A percentile compares a stretch with the other conserved stretches of the same genome.
Evolutionary conservation across 495 filamentous ascomycete species (phyloP).

Genomic region (Hypoxylon perforatum): DNA sequence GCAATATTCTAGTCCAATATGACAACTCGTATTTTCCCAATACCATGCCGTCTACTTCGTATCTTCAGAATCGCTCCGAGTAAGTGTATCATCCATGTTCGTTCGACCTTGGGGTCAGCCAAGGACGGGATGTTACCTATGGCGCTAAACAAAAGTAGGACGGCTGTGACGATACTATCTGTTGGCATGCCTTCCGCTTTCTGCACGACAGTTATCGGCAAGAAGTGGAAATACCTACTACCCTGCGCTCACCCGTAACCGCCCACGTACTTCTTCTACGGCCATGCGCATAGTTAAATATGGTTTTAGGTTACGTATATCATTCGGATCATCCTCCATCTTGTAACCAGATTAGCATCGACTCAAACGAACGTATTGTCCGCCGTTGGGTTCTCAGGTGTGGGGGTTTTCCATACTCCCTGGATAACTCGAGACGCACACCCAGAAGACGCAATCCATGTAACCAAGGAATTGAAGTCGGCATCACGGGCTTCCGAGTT

Average conservation of each 20-base stretch:
- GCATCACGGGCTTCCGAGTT: constrained; percentile 25
- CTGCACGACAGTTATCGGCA: background rate
- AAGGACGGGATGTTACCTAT: background rate
- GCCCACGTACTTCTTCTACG: too few relatives aligned
- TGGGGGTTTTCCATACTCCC: background rate
- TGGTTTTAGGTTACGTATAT: constrained; percentile 1
- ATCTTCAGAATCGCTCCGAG: too few relatives aligned
- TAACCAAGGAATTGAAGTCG: constrained; percentile 24
- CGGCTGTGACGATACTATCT: background rate
- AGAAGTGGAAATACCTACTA: background rate
- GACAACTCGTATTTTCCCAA: too few relatives aligned
- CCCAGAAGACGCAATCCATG: background rate
- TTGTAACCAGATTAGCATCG: too few relatives aligned
- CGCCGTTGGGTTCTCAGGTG: background rate
- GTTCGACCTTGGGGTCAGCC: too few relatives aligned
- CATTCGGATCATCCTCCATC: constrained; percentile 1
- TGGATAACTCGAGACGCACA: background rate
- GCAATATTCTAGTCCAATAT: too few relatives aligned
- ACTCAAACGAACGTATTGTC: background rate
- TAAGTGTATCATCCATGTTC: background rate
- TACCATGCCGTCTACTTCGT: too few relatives aligned
- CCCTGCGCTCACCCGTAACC: background rate
- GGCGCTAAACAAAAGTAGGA: background rate
- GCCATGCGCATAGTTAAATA: too few relatives aligned
- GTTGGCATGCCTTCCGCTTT: background rate